Base-by-base conservation (phyloP, 2,329 filamentous ascomycete species). In the Zymoseptoria crescenta region DNA sequence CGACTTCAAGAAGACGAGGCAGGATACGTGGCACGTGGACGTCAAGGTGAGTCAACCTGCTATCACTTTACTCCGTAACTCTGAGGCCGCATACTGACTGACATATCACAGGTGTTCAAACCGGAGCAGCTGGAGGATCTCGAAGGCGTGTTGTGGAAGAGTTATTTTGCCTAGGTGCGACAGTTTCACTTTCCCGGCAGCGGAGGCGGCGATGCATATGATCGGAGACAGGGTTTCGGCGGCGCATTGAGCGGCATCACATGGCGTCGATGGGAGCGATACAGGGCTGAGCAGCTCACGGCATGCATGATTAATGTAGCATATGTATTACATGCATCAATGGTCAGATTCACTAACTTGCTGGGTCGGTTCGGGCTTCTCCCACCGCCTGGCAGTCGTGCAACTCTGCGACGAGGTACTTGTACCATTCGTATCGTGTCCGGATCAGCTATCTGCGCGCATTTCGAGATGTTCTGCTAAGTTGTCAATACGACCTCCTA, bases 1-100 rank as follows among this genome's bases (percentile, higher is more conserved):
- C 62, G 95, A 99, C 70, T 99, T 99, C 81, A 99, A 99, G 80
- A 99, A 99, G 83, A 99, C 94, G 52, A 86, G 94, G 73, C 94
- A 99, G 75, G 94, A 99, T 79, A 99, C 93, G 66, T 99, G 94
- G 94, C 87, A 87, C 69, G 93, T 96, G 61, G 94, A 99, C 77
- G 90, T 96, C 68, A 97, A 96, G 88, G 94, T 96, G 77, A 75
- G 84, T 75, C 58, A 24, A 24, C 27, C 8, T 19, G 28, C 30
- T 8, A n/a, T 35, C 21, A 59, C 20, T n/a, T 16, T 2, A 48
- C n/a, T 54, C 1, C 24, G 9, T 21, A 4, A 49, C 58, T 48
- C 19, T 24, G 54, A 41, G 35, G 35, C 49, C 35, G 8, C 52
- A 56, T 64, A 51, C 68, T 63, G 52, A 62, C 62, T 64, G 55